Conservation (phyloP, 805 yeast species). For the Metschnikowia similis region DNA sequence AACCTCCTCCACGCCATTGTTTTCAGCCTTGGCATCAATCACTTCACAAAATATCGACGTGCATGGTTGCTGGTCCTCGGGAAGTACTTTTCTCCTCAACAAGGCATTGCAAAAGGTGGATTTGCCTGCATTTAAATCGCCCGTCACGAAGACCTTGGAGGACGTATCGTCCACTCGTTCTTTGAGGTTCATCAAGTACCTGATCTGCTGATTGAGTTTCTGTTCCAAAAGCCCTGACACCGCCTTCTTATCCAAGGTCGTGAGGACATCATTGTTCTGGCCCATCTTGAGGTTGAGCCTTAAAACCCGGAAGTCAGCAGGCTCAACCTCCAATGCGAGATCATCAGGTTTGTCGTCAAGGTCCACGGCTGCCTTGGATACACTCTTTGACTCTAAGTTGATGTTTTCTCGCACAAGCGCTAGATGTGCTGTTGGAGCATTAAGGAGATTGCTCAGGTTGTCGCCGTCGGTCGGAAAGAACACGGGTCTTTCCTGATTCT, state of each 20-base stretch:
- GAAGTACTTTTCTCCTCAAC: constrained; percentile 69
- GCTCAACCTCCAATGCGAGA: constrained; percentile 23
- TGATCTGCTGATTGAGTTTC: constrained; percentile 58
- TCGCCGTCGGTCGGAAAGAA: constrained; percentile 51
- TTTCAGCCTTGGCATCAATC: constrained; percentile 68
- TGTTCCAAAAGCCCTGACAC: constrained; percentile 66
- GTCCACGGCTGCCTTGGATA: constrained; percentile 18
- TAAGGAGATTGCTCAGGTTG: constrained; percentile 35
- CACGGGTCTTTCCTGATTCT: constrained; percentile 58
- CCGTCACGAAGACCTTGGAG: constrained; percentile 93
- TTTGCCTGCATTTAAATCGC: constrained; percentile 95
- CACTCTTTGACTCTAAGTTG: constrained; percentile 12
- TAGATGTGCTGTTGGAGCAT: constrained; percentile 48
- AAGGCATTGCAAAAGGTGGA: constrained; percentile 93
- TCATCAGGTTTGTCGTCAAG: constrained; percentile 6
- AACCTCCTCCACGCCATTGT: constrained; percentile 77
- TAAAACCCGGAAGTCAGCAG: constrained; percentile 48
- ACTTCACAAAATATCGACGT: constrained; percentile 96
- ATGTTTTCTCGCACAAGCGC: constrained; percentile 47
- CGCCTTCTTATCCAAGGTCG: constrained; percentile 61
- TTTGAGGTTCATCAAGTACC: constrained; percentile 66
- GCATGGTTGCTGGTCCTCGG: constrained; percentile 97
- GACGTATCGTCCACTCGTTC: constrained; percentile 87
- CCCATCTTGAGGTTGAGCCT: constrained; percentile 59
- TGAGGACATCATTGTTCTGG: constrained; percentile 39